These are phyloP conservation scores for Euphrasia arctica DNA, from an alignment of 305 asterid genomes.

Conservation along the genomic window DNA sequence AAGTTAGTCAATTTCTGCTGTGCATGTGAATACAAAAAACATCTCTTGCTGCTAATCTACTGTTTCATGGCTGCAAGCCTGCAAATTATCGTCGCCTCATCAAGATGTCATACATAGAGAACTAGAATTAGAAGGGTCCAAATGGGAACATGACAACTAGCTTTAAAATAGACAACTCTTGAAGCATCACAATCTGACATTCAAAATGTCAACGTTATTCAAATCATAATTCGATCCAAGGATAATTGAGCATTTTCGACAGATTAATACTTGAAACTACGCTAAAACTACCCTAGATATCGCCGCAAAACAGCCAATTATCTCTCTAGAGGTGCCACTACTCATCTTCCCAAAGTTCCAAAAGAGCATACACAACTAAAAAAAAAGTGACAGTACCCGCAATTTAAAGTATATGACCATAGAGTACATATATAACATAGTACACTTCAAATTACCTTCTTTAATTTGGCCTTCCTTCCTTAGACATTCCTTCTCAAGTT, in stretches of 20 bases:
- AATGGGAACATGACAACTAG: no score
- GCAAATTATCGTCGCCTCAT: no score
- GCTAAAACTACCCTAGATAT: conserved; percentile 28
- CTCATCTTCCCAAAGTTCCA: conserved; percentile 21
- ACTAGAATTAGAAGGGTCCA: no score
- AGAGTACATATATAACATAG: conserved; percentile 18
- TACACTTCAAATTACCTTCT: background rate
- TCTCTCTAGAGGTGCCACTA: conserved; percentile 20
- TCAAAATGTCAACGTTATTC: conserved; percentile 30
- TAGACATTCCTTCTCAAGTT: conserved; percentile 46
- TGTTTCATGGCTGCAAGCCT: no score
- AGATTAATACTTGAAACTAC: conserved; percentile 27
- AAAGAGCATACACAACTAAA: conserved; percentile 23
- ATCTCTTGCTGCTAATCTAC: no score
- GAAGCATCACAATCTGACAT: conserved; percentile 11
- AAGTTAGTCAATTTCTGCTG: no score
- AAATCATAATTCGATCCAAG: conserved; percentile 11
- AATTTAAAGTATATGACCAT: conserved; percentile 28
- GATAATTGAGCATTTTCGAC: conserved; percentile 31
- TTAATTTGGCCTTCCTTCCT: conserved; percentile 25
- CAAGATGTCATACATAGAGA: no score
- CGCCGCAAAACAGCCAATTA: conserved; percentile 24
- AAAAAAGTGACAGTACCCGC: conserved; percentile 9
- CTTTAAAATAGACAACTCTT: background rate
- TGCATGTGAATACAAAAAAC: no score